Evolutionary conservation across 371 early-diverging fungal species (phyloP).

Genomic region (Mucor velutinosus): DNA sequence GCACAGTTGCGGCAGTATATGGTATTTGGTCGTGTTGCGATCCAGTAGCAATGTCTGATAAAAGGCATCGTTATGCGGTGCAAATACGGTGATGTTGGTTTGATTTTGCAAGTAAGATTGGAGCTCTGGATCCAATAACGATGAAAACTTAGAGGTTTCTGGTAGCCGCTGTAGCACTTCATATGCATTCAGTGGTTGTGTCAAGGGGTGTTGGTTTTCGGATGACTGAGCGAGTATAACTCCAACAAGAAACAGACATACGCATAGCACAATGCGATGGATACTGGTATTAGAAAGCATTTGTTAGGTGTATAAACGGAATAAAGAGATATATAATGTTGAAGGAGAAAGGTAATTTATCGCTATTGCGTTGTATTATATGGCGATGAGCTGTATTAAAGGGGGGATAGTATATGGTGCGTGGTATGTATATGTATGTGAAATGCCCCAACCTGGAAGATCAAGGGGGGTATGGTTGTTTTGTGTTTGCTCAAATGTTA

Average conservation of each 20-base stretch:
- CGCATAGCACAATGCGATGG: neutral
- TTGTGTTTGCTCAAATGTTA: neutral
- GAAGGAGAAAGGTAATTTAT: neutral
- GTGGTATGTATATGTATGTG: neutral
- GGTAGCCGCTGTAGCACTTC: neutral
- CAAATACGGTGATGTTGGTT: slow-evolving; percentile 9
- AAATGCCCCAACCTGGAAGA: neutral
- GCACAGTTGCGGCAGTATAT: neutral
- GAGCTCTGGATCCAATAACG: neutral
- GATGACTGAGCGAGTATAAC: neutral
- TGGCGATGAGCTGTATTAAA: neutral
- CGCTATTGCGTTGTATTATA: neutral
- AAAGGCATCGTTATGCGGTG: slow-evolving; percentile 15
- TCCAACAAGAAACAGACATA: neutral
- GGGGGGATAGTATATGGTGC: neutral
- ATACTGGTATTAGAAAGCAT: neutral
- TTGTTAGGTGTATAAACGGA: neutral
- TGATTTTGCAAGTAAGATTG: neutral
- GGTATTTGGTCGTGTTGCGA: neutral
- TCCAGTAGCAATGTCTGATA: neutral
- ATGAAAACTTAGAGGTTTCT: neutral
- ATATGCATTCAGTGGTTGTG: neutral
- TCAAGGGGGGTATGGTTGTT: neutral
- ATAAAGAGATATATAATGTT: neutral
- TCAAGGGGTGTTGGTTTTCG: neutral